Conservation (phyloP, 176 grass and related monocot genomes). For the Bothriochloa decipiens region DNA sequence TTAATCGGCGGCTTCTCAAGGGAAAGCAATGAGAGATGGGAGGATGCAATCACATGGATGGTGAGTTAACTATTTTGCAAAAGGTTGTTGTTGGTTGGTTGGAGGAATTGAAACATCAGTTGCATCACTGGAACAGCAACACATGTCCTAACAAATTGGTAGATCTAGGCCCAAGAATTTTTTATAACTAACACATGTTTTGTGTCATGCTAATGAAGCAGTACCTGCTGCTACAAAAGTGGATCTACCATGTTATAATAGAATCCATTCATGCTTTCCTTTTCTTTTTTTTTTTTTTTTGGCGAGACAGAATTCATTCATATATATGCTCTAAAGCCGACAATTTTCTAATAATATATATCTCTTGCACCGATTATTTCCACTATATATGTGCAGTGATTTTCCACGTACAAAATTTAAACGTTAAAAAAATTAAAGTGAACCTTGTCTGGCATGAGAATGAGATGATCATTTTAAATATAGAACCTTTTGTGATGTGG, state of each 20-base stretch:
- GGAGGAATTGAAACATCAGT: slow-evolving; percentile 39
- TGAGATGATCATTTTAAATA: not conserved
- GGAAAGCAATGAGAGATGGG: not conserved
- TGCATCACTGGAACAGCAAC: slow-evolving; percentile 34
- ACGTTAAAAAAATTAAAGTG: not conserved
- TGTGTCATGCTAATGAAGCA: not conserved
- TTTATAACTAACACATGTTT: slow-evolving; percentile 11
- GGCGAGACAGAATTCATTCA: too few relatives aligned
- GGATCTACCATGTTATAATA: not conserved
- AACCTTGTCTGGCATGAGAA: not conserved
- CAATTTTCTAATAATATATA: not conserved
- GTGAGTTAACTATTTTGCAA: slow-evolving; percentile 12
- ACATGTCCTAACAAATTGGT: slow-evolving; percentile 32
- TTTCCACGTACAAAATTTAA: not conserved
- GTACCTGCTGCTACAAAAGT: not conserved
- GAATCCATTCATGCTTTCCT: too few relatives aligned
- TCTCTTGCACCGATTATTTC: not conserved
- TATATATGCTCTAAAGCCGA: too few relatives aligned
- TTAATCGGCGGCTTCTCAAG: slow-evolving; percentile 18
- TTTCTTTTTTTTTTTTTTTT: too few relatives aligned
- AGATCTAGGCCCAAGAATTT: slow-evolving; percentile 39
- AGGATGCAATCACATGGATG: slow-evolving; percentile 23
- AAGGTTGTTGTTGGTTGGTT: slow-evolving; percentile 31
- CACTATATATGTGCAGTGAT: not conserved
- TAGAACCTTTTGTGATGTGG: slow-evolving; percentile 5